Percentiles rank a stretch among this genome's conserved stretches.
Conservation (phyloP, 2,329 filamentous ascomycete species). For the Penicillium sclerotigenum region DNA sequence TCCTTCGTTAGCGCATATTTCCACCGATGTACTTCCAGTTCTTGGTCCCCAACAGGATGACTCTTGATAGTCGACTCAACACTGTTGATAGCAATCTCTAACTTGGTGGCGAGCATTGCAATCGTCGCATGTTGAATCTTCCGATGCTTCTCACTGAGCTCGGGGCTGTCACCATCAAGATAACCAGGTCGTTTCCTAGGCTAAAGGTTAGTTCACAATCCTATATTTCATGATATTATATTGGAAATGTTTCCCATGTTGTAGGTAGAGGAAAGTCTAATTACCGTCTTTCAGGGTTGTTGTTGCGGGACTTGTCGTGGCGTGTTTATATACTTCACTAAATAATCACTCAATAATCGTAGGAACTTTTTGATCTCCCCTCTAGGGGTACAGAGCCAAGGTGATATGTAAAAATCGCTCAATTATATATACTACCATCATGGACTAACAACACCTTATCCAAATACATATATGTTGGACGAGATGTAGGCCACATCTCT, state of each 20-base stretch:
- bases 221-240: neutral
- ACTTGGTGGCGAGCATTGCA: neutral
- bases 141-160: neutral
- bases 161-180: neutral
- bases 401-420: no score
- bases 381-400: fast-evolving
- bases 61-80: neutral
- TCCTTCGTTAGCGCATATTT: slow-evolving; percentile 3
- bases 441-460: neutral
- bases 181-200: neutral
- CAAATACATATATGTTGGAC: neutral
- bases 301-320: neutral
- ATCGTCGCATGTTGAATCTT: neutral
- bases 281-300: neutral
- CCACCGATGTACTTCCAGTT: neutral
- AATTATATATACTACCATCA: neutral
- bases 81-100: neutral
- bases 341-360: neutral
- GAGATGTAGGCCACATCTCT: no score
- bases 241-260: neutral
- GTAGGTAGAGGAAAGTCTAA: neutral
- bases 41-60: neutral
- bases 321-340: neutral
- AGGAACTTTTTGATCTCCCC: no score
- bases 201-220: neutral